phyloP scores from a whole-genome alignment of 345 rosid species.

The Zanthoxylum bungeanum region DNA sequence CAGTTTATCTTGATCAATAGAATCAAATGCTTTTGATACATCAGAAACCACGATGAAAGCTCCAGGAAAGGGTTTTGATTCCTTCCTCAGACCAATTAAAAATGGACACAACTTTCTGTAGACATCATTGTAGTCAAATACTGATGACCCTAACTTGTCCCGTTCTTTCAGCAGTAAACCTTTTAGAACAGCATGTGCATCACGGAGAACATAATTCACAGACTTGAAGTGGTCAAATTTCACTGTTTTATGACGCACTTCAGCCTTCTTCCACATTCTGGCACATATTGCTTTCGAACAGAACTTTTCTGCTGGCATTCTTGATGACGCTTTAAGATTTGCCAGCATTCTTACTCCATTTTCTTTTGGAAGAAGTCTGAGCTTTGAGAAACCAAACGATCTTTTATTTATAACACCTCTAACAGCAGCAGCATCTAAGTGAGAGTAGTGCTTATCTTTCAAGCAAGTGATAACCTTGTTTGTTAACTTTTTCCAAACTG shows the following conservation, averaged over 20 bases:
- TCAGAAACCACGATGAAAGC: slow-evolving; percentile 69
- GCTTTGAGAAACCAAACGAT: slow-evolving; percentile 58
- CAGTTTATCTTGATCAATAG: slow-evolving; percentile 66
- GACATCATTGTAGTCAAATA: slow-evolving; percentile 81
- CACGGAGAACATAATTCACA: slow-evolving; percentile 57
- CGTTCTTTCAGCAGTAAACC: slow-evolving; percentile 63
- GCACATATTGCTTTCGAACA: slow-evolving; percentile 13
- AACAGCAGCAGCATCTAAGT: slow-evolving; percentile 41
- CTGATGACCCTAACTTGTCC: slow-evolving; percentile 67
- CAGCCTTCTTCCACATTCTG: slow-evolving; percentile 13
- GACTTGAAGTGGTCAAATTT: slow-evolving; percentile 31
- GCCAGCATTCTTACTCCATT: slow-evolving; percentile 64
- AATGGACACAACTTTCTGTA: slow-evolving; percentile 64
- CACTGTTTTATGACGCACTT: neutral
- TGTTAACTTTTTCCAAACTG: slow-evolving; percentile 58
- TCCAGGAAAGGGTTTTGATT: slow-evolving; percentile 35
- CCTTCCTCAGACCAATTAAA: slow-evolving; percentile 49
- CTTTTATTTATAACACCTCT: slow-evolving; percentile 33
- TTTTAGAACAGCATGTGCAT: slow-evolving; percentile 65
- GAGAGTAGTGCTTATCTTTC: slow-evolving; percentile 37
- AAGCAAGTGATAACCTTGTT: slow-evolving; percentile 31
- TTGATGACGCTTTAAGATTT: slow-evolving; percentile 62
- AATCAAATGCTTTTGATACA: slow-evolving; percentile 86
- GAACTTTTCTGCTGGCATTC: slow-evolving; percentile 19
- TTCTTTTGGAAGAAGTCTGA: slow-evolving; percentile 67